Evolutionary conservation across 2,329 filamentous ascomycete species (phyloP).

Genomic region (Phaeosphaeria sp.): DNA sequence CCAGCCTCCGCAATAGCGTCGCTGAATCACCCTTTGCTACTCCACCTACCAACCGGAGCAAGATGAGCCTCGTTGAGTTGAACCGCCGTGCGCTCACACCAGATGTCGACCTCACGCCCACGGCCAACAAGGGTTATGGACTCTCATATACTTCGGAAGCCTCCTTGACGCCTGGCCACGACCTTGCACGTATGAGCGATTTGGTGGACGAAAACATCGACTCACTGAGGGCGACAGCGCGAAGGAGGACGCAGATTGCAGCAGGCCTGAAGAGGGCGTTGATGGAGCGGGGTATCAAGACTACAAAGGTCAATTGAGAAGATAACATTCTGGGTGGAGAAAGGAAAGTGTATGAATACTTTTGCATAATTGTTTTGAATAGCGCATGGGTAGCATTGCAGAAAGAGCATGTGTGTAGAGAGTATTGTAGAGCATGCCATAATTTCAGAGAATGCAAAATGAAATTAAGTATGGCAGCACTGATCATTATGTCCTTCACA

Average conservation of each 20-base stretch:
- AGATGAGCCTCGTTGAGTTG: slow-evolving; percentile 38
- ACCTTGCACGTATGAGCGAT: slow-evolving; percentile 45
- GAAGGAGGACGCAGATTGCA: slow-evolving; percentile 48
- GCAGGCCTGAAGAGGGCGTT: slow-evolving; percentile 47
- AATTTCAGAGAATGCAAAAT: neutral
- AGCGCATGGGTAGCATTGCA: neutral
- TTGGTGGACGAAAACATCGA: slow-evolving; percentile 51
- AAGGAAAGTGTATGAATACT: slow-evolving; percentile 32
- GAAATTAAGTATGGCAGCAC: neutral
- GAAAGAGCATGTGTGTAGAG: neutral
- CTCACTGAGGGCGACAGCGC: slow-evolving; percentile 41
- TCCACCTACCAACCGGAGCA: slow-evolving; percentile 43
- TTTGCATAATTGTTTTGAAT: slow-evolving; percentile 18
- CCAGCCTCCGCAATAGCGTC: slow-evolving; percentile 20
- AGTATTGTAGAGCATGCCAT: neutral
- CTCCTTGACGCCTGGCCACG: slow-evolving; percentile 27
- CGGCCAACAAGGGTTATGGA: slow-evolving; percentile 38
- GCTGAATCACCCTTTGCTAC: slow-evolving; percentile 44
- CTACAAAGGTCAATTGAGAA: slow-evolving; percentile 23
- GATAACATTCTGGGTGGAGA: neutral
- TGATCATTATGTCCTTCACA: too few relatives aligned
- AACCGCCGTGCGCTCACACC: slow-evolving; percentile 40
- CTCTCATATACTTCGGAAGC: slow-evolving; percentile 45
- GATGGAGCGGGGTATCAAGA: slow-evolving; percentile 39
- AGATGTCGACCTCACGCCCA: slow-evolving; percentile 35